Evolutionary conservation across 345 rosid genomes (phyloP).

Genomic region (Moricandia moricandioides): DNA sequence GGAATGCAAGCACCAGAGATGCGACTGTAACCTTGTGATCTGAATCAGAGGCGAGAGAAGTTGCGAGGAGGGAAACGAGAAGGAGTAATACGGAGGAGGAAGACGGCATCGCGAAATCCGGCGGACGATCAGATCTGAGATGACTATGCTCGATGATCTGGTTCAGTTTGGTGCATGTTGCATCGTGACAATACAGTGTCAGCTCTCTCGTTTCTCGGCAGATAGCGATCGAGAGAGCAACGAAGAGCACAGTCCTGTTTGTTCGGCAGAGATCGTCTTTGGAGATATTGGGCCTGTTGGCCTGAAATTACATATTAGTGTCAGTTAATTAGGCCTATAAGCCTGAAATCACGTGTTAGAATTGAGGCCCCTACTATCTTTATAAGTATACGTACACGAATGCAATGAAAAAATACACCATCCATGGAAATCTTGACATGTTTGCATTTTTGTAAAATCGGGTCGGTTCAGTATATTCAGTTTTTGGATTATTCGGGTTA

Average conservation of each 20-base stretch:
- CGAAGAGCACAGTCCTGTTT: not conserved
- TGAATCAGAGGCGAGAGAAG: slow-evolving; percentile 69
- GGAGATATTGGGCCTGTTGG: not conserved
- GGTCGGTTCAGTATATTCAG: too few relatives aligned
- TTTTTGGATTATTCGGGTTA: too few relatives aligned
- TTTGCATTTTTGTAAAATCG: not conserved
- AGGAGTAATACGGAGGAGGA: slow-evolving; percentile 37
- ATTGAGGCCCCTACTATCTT: slow-evolving; percentile 3
- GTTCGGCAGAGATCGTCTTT: slow-evolving; percentile 20
- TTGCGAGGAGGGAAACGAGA: slow-evolving; percentile 37
- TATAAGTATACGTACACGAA: not conserved
- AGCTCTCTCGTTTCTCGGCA: slow-evolving; percentile 33
- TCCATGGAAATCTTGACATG: not conserved
- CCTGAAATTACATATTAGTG: not conserved
- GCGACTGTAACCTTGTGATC: slow-evolving; percentile 76
- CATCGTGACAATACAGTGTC: not conserved
- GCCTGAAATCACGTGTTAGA: not conserved
- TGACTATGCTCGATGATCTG: slow-evolving; percentile 1
- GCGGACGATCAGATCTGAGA: too few relatives aligned
- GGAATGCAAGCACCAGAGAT: slow-evolving; percentile 3
- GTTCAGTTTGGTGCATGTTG: not conserved
- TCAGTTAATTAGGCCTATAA: not conserved
- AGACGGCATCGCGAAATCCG: too few relatives aligned
- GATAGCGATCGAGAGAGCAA: slow-evolving; percentile 24
- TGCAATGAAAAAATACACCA: not conserved